Evolutionary conservation across 2,329 filamentous ascomycete species (phyloP), one percentile per base, ranked within the genome.

Genomic region (Exophiala dermatitidis): DNA sequence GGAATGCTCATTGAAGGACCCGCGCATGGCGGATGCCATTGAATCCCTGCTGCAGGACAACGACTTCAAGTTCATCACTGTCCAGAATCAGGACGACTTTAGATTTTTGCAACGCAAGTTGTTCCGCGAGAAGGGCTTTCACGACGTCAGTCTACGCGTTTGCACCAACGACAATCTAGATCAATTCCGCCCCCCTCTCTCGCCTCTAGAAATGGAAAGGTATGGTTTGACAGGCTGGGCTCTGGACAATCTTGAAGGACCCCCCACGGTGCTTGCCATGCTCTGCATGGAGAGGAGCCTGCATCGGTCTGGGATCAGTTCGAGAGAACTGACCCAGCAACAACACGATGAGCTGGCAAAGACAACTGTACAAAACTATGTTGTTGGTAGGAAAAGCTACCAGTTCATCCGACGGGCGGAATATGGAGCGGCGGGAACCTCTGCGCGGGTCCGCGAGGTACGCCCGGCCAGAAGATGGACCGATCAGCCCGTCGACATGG

Each of bases 241-340:
- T 0, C 76, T 87, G 29, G 86, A 97, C 64, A 88, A 80, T 54
- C 66, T 98, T 4, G 78, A 84, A 33, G 93, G 91, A 0, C 94
- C 94, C 0, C 82, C 85, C 1, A 79, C 87, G 1, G 88, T 98
- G 1, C 72, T 97, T 33, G 85, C 88, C 4, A 93, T 95, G 86
- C 79, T 98, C 26, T 96, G 90, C 68, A 79, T 82, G 8, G 84
- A 87, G 61, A 81, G 78, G 53, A 78, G 74, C 49, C 69, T 96
- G 4, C 82, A 95, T 62, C 72, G 74, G 29, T 84, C 84, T 4
- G 88, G 82, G 0, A 78, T 91, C 42, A 75, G 80, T 10, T 72
- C 83, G 9, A 68, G 67, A 3, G 81, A 88, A 6, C 81, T 90
- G 33, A 79, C 69, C 2, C 79, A 87, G 32, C 74, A 79, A 37